phyloP scores from a whole-genome alignment of 345 rosid species.

The Gossypium australe region DNA sequence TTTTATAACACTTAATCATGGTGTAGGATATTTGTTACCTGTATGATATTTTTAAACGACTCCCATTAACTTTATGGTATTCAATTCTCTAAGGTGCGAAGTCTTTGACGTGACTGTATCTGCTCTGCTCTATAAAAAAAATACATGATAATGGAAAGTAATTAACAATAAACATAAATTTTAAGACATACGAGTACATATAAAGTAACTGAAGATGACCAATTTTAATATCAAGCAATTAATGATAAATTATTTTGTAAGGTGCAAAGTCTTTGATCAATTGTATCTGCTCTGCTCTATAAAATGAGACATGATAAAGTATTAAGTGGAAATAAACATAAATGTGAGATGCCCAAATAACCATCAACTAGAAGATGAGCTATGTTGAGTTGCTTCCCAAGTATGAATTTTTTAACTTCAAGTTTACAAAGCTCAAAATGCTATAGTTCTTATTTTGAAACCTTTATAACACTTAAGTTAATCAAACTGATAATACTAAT shows the following conservation, averaged over 20 bases:
- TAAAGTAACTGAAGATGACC: background rate
- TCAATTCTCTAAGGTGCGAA: background rate
- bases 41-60: background rate
- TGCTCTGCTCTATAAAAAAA: background rate
- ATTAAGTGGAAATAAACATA: background rate
- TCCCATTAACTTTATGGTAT: background rate
- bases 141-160: background rate
- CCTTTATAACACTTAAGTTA: too few relatives aligned
- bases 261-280: background rate
- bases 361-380: background rate
- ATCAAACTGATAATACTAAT: background rate
- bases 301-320: background rate
- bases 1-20: background rate
- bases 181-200: background rate
- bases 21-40: background rate
- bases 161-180: background rate
- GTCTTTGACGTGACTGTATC: background rate
- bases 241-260: too few relatives aligned
- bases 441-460: too few relatives aligned
- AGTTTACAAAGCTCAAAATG: background rate
- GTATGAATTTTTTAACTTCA: background rate
- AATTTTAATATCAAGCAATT: too few relatives aligned
- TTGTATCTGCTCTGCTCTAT: background rate
- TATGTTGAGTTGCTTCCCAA: background rate
- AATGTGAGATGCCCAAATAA: background rate